Conservation (phyloP, 148 eudicot genomes). For the Mesembryanthemum crystallinum region DNA sequence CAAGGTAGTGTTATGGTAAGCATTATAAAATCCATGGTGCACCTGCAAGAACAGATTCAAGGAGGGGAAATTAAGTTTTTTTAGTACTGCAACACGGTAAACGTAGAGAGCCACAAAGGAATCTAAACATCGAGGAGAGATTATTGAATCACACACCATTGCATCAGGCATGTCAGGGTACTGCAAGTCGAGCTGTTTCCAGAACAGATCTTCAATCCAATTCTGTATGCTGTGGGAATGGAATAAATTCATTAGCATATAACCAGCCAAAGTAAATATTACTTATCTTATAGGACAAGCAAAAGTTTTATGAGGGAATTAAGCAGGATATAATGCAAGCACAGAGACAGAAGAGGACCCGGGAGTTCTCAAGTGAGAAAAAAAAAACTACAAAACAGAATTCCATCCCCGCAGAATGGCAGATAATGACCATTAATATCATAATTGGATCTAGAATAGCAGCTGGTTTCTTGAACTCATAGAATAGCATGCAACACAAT, state of each 20-base stretch:
- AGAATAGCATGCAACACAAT: not conserved
- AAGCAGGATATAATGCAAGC: no score
- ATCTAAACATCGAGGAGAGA: not conserved
- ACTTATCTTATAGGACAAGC: not conserved
- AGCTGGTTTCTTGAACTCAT: not conserved
- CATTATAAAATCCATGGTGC: slow-evolving; percentile 93
- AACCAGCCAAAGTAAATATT: not conserved
- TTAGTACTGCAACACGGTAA: not conserved
- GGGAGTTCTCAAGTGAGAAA: no score
- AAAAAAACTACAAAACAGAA: no score
- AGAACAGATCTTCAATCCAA: slow-evolving; percentile 92
- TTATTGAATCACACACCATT: slow-evolving; percentile 45
- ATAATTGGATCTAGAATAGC: slow-evolving; percentile 7
- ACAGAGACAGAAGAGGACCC: no score
- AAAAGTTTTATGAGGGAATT: no score
- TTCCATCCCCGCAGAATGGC: no score
- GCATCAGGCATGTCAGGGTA: slow-evolving; percentile 82
- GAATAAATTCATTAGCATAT: not conserved
- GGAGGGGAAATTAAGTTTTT: not conserved
- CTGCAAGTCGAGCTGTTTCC: slow-evolving; percentile 88
- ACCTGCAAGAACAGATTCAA: slow-evolving; percentile 51
- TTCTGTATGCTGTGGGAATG: slow-evolving; percentile 62
- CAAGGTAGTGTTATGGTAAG: slow-evolving; percentile 82
- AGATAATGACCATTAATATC: not conserved
- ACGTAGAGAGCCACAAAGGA: not conserved